Evolutionary conservation across 345 rosid genomes (phyloP).

Genomic region (Litchi chinensis): DNA sequence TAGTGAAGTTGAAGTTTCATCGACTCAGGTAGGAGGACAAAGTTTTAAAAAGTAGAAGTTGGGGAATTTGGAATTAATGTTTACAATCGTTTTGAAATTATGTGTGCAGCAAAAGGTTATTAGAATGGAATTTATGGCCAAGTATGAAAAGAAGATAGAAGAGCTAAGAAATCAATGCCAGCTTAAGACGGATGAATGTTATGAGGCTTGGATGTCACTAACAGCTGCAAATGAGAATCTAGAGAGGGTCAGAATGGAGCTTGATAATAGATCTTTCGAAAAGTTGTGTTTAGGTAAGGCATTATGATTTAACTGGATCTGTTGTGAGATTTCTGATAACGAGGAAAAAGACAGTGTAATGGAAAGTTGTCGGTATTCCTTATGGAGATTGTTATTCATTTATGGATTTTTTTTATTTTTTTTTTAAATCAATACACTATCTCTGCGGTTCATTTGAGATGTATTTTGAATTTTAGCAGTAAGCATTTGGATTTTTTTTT

Average conservation of each 20-base stretch:
- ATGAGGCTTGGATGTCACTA: slow-evolving; percentile 60
- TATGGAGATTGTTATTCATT: background rate
- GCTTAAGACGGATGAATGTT: slow-evolving; percentile 49
- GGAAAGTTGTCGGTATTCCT: too few species aligned
- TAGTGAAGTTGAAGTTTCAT: slow-evolving; percentile 41
- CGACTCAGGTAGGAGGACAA: slow-evolving; percentile 41
- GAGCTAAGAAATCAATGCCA: slow-evolving; percentile 41
- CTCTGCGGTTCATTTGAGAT: background rate
- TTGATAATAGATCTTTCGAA: slow-evolving; percentile 47
- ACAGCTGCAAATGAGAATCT: slow-evolving; percentile 49
- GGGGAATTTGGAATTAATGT: slow-evolving; percentile 7
- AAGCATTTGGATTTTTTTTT: background rate
- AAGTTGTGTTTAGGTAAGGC: slow-evolving; percentile 38
- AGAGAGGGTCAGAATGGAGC: slow-evolving; percentile 45
- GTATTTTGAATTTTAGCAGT: background rate
- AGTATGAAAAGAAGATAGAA: slow-evolving; percentile 48
- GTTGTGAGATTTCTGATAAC: background rate
- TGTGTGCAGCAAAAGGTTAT: slow-evolving; percentile 40
- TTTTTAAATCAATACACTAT: background rate
- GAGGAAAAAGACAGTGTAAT: background rate
- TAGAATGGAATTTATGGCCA: slow-evolving; percentile 35
- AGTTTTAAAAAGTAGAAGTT: slow-evolving; percentile 1
- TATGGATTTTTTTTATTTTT: background rate
- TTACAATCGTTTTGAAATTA: slow-evolving; percentile 13
- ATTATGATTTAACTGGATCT: background rate